These are phyloP conservation scores for Nyssa sinensis DNA, from an alignment of 148 eudicot species.

Conservation along the genomic window DNA sequence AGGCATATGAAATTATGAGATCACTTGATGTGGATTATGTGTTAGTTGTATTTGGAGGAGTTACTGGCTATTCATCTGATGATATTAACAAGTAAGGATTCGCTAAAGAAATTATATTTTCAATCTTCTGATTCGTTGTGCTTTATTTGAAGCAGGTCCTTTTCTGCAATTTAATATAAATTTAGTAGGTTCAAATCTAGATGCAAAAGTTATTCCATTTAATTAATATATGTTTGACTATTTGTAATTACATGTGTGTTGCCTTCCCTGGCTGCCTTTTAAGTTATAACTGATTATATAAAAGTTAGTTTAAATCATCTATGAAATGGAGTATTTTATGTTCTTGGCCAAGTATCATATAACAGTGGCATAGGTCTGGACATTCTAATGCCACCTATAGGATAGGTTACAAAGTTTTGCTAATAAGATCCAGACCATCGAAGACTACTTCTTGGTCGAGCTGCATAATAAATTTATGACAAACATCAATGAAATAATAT, in stretches of 20 bases:
- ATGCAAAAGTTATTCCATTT: background rate
- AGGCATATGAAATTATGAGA: constrained; percentile 93
- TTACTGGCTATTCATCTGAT: constrained; percentile 97
- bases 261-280: background rate
- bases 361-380: background rate
- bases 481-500: background rate
- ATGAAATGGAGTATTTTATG: background rate
- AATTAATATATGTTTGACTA: background rate
- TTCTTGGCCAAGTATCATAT: background rate
- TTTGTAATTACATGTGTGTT: too few relatives aligned
- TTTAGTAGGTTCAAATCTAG: background rate
- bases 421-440: background rate
- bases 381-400: background rate
- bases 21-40: constrained; percentile 98
- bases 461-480: background rate
- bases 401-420: background rate
- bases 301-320: background rate
- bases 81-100: constrained; percentile 90
- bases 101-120: constrained; percentile 11
- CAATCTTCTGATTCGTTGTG: background rate
- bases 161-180: background rate
- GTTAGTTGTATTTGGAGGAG: constrained; percentile 96
- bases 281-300: background rate
- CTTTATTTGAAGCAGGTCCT: background rate
- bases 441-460: background rate